Evolutionary conservation across 371 early-diverging fungal species (phyloP), one percentile per base, ranked within the genome.

Genomic region (Actinomortierella wolfii): DNA sequence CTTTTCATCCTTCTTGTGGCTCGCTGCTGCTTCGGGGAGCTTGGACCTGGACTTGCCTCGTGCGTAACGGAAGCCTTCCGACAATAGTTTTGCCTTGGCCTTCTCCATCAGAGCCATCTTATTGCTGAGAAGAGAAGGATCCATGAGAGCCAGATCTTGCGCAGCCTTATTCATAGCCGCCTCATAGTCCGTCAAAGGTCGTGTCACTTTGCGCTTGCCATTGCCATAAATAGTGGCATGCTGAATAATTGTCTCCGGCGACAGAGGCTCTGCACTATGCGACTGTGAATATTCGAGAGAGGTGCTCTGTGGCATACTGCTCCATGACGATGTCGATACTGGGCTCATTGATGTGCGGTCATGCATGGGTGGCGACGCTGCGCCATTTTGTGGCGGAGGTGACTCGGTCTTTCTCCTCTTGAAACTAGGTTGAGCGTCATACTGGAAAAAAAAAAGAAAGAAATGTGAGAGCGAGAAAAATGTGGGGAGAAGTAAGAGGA

Each of bases 1-100:
- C 45, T 61, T 67, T 13, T 54, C 43, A 23, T 69, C 64, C 48
- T 73, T 65, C 50, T 61, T 61, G 17, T 63, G 69, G 34, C 34
- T 34, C 34, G 34, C 34, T 7, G 66, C 59, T 21, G 68, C 66
- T 18, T 76, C 78, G 52, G 73, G 78, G 21, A 85, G 59, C 46
- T 86, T 86, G 39, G 87, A 86, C 42, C 87, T 76, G 45, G 84
- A 85, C 28, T 70, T 68, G 14, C 87, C 87, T 15, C 87, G 82
- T 52, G 84, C 85, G 59, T 86, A 86, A n/a, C 68, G 69, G 50
- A 83, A 86, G 7, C 85, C 85, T 23, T 78, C 78, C 25, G 74
- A 73, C 23, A 86, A 54, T 1, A 86, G 59, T 51, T 81, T 80
- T 15, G 81, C 79, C 57, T 85, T 85, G n/a, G 87, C 85, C 48